Percentiles rank a stretch among this genome's conserved stretches.
These are phyloP conservation scores for Avena eriantha DNA, from an alignment of 176 grass and related monocot species.

Conservation along the genomic window DNA sequence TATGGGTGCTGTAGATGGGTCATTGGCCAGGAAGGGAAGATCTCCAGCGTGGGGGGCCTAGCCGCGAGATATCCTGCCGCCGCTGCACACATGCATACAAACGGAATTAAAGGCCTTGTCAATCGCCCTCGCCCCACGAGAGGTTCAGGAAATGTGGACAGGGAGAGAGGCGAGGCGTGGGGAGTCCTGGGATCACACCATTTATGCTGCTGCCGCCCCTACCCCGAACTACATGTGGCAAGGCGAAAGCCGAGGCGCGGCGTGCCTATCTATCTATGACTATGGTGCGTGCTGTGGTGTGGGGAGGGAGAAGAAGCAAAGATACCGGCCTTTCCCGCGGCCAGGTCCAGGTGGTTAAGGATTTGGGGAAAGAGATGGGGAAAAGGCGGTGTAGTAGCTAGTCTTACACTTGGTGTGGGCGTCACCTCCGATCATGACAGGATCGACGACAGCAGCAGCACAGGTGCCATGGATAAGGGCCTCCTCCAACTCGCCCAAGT, in stretches of 20 bases:
- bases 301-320: conserved; percentile 38
- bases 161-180: conserved; percentile 20
- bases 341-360: conserved; percentile 36
- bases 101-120: conserved; percentile 61
- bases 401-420: conserved; percentile 45
- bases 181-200: conserved; percentile 61
- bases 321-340: conserved; percentile 45
- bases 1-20: conserved; percentile 67
- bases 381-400: conserved; percentile 18
- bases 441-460: conserved; percentile 42
- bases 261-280: conserved; percentile 50
- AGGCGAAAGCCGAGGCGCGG: conserved; percentile 53
- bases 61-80: conserved; percentile 60
- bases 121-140: conserved; percentile 20
- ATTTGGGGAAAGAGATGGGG: conserved; percentile 46
- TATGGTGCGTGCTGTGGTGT: not conserved
- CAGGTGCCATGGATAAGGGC: conserved; percentile 79
- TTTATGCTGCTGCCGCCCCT: conserved; percentile 45
- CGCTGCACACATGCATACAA: conserved; percentile 60
- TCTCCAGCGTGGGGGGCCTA: conserved; percentile 75
- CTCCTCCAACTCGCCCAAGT: conserved; percentile 78
- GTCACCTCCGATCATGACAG: conserved; percentile 51
- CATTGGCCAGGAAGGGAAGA: conserved; percentile 94
- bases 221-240: conserved; percentile 50
- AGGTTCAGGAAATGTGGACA: conserved; percentile 41